phyloP scores from a whole-genome alignment of 495 filamentous ascomycete species.

The Pyronema domesticum region DNA sequence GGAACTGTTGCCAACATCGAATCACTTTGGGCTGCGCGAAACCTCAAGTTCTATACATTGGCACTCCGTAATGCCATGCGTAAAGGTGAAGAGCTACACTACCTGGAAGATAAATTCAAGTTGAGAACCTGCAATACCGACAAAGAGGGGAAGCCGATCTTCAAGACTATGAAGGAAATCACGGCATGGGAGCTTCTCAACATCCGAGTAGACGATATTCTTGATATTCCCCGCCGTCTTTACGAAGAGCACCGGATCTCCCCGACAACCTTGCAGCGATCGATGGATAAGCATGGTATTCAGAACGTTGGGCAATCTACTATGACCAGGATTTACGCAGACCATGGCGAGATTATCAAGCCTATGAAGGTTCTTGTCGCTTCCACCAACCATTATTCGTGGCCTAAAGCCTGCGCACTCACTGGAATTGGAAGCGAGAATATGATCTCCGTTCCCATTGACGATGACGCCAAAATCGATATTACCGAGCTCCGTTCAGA shows the following conservation, averaged over 20 bases:
- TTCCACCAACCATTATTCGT: slow-evolving; percentile 32
- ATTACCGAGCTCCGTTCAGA: slow-evolving; percentile 21
- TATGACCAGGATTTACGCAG: neutral
- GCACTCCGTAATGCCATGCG: slow-evolving; percentile 27
- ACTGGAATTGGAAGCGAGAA: slow-evolving; percentile 30
- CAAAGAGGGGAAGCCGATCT: slow-evolving; percentile 22
- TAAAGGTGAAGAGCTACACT: slow-evolving; percentile 18
- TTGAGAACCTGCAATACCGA: slow-evolving; percentile 25
- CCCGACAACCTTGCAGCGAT: slow-evolving; percentile 20
- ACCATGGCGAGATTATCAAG: slow-evolving; percentile 24
- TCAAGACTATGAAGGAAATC: slow-evolving; percentile 11
- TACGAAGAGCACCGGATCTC: slow-evolving; percentile 28
- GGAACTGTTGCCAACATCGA: slow-evolving; percentile 34
- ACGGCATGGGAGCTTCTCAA: slow-evolving; percentile 34
- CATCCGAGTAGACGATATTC: slow-evolving; percentile 25
- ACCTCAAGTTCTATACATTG: slow-evolving; percentile 34
- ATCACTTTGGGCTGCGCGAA: slow-evolving; percentile 31
- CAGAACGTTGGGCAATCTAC: slow-evolving; percentile 27
- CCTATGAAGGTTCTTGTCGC: slow-evolving; percentile 25
- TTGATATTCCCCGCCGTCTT: slow-evolving; percentile 28
- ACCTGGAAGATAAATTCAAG: slow-evolving; percentile 25
- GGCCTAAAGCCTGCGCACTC: slow-evolving; percentile 32
- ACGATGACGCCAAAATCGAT: slow-evolving; percentile 28
- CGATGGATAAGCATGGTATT: slow-evolving; percentile 27
- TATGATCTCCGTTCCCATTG: slow-evolving; percentile 26